A percentile compares a stretch with the other conserved stretches of the same genome.
These are phyloP conservation scores for Irpex sp. DNA, from an alignment of 1,284 basidiomycete species.

Conservation along the genomic window DNA sequence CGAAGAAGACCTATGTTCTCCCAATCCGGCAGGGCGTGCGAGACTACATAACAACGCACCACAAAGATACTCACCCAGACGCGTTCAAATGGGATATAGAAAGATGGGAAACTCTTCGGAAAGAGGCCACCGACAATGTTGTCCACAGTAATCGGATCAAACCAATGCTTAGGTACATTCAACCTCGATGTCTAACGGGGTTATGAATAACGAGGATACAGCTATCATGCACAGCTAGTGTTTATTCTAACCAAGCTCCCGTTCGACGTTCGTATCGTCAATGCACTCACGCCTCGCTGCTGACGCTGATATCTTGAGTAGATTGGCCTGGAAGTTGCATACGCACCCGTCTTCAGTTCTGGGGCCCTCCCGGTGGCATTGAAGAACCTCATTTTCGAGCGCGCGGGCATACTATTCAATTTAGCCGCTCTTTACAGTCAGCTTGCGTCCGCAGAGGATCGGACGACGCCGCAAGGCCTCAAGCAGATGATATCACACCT, in stretches of 20 bases:
- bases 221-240: conserved; percentile 87
- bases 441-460: conserved; percentile 62
- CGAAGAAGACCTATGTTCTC: conserved; percentile 68
- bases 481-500: conserved; percentile 70
- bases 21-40: conserved; percentile 59
- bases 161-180: conserved; percentile 44
- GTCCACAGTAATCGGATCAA: conserved; percentile 59
- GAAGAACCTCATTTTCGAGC: conserved; percentile 77
- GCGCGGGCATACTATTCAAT: conserved; percentile 78
- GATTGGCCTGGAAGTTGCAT: conserved; percentile 79
- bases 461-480: conserved; percentile 73
- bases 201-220: conserved; percentile 27
- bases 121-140: conserved; percentile 51
- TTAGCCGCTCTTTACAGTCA: conserved; percentile 80
- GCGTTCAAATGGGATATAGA: conserved; percentile 82
- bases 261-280: conserved; percentile 45
- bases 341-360: conserved; percentile 66
- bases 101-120: conserved; percentile 67
- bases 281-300: conserved; percentile 1
- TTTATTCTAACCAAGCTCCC: conserved; percentile 77
- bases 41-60: conserved; percentile 64
- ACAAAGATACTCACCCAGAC: conserved; percentile 82
- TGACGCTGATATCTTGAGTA: conserved; percentile 28
- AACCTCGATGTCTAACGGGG: conserved; percentile 17
- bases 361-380: conserved; percentile 59